These are phyloP conservation scores for Aspergillus leporis DNA, from an alignment of 495 filamentous ascomycete species.

Conservation along the genomic window DNA sequence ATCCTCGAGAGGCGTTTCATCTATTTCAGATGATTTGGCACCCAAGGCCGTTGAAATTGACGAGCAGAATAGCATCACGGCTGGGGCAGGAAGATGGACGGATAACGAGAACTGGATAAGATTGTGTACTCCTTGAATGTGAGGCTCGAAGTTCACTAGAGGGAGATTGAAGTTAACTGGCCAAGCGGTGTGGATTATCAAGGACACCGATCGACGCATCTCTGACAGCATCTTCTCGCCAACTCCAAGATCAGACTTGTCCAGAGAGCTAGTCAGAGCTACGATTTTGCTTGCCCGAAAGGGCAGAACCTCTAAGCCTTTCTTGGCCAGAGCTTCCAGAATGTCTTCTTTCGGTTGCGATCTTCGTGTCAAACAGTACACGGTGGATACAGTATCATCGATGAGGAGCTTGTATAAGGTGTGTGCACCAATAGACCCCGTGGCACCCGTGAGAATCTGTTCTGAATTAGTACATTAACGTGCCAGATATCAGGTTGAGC, in stretches of 20 bases:
- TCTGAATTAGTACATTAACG: slow-evolving; percentile 8
- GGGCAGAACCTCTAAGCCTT: slow-evolving; percentile 29
- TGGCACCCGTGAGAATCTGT: slow-evolving; percentile 60
- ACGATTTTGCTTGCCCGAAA: slow-evolving; percentile 36
- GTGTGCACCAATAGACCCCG: slow-evolving; percentile 59
- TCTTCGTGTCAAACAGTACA: slow-evolving; percentile 57
- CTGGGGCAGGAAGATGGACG: slow-evolving; percentile 40
- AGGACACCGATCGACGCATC: slow-evolving; percentile 43
- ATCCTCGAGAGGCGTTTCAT: slow-evolving; percentile 42
- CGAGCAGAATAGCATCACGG: slow-evolving; percentile 52
- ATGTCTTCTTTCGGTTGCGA: slow-evolving; percentile 25
- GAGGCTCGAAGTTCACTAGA: slow-evolving; percentile 38
- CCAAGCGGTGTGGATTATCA: slow-evolving; percentile 60
- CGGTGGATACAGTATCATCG: slow-evolving; percentile 39
- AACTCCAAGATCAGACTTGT: slow-evolving; percentile 46
- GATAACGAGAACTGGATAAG: slow-evolving; percentile 55
- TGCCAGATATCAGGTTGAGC: not conserved
- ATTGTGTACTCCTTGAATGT: slow-evolving; percentile 52
- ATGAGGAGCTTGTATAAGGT: slow-evolving; percentile 49
- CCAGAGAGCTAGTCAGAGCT: slow-evolving; percentile 40
- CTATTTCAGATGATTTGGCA: slow-evolving; percentile 31
- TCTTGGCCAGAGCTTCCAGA: slow-evolving; percentile 34
- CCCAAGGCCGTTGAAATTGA: slow-evolving; percentile 51
- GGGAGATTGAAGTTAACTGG: slow-evolving; percentile 58
- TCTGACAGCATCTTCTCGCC: slow-evolving; percentile 26